A percentile compares a stretch with the other conserved stretches of the same genome.
phyloP scores from a whole-genome alignment of 2,329 filamentous ascomycete species.

The Fusarium burgessii region DNA sequence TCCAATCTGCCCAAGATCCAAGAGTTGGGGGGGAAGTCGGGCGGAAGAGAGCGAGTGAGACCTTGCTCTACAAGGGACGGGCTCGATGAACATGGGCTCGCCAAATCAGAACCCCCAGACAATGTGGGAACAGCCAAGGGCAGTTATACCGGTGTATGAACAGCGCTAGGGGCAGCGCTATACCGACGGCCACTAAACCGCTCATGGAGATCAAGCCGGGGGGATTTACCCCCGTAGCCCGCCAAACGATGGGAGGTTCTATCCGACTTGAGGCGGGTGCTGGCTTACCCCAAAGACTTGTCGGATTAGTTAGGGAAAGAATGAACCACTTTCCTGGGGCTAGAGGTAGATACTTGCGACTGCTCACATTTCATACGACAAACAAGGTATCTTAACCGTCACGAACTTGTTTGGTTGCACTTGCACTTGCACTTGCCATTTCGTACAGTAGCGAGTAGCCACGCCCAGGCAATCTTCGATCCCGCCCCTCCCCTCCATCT shows the following conservation, averaged over 20 bases:
- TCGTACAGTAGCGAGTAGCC: slow-evolving; percentile 19
- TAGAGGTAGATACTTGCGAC: slow-evolving; percentile 23
- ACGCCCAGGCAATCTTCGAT: slow-evolving; percentile 37
- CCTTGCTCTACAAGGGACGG: slow-evolving; percentile 7
- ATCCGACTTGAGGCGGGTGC: slow-evolving; percentile 19
- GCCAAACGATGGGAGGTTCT: slow-evolving; percentile 26
- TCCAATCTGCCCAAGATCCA: slow-evolving; percentile 21
- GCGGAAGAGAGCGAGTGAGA: slow-evolving; percentile 34
- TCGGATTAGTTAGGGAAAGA: not conserved
- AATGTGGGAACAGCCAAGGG: slow-evolving; percentile 36
- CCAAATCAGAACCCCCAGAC: slow-evolving; percentile 28
- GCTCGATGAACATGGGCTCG: slow-evolving; percentile 23
- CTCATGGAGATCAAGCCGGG: slow-evolving; percentile 33
- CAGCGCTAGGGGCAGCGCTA: slow-evolving; percentile 32
- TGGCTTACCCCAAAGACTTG: slow-evolving; percentile 36
- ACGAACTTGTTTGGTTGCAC: slow-evolving; percentile 16
- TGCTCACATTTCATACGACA: slow-evolving; percentile 2
- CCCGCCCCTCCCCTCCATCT: slow-evolving; percentile 40
- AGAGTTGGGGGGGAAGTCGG: slow-evolving; percentile 12
- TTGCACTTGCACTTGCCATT: slow-evolving; percentile 7
- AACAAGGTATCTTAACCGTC: slow-evolving; percentile 17
- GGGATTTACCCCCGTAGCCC: slow-evolving; percentile 17
- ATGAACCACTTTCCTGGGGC: slow-evolving; percentile 29
- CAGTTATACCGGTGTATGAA: slow-evolving; percentile 31
- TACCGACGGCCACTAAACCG: slow-evolving; percentile 38